A percentile compares a stretch with the other conserved stretches of the same genome.
Conservation (phyloP, 2,329 filamentous ascomycete genomes). For the Stromatinia cepivora region DNA sequence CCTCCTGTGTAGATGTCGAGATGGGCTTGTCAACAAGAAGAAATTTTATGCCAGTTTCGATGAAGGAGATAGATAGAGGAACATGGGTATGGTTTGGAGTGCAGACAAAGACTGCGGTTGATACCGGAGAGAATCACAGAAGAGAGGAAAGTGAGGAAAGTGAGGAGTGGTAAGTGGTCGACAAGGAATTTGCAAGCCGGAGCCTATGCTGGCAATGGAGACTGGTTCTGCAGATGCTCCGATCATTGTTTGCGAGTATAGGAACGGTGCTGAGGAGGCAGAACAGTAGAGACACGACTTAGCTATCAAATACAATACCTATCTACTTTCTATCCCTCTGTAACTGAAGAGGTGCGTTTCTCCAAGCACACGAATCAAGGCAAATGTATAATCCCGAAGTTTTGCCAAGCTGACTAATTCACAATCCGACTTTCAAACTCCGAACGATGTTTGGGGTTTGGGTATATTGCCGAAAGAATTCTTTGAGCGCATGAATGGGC, state of each 20-base stretch:
- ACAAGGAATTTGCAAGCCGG: constrained; percentile 38
- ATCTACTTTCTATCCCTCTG: not conserved
- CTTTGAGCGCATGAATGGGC: not conserved
- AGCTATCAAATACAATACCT: not conserved
- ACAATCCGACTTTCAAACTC: not conserved
- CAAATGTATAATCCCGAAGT: too few relatives aligned
- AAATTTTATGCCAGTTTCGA: constrained; percentile 49
- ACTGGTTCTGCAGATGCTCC: not conserved
- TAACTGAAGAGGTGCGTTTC: not conserved
- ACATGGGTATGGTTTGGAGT: not conserved
- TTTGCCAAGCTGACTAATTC: not conserved
- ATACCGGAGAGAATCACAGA: constrained; percentile 44
- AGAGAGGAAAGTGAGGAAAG: not conserved
- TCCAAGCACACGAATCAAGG: not conserved
- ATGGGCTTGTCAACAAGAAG: constrained; percentile 60
- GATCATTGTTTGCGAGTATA: not conserved
- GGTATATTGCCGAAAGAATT: not conserved
- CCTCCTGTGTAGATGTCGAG: constrained; percentile 46
- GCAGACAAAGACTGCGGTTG: constrained; percentile 51
- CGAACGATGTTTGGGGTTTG: not conserved
- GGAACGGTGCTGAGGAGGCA: not conserved
- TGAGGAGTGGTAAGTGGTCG: not conserved
- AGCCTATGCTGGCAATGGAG: constrained; percentile 49
- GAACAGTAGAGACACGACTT: not conserved
- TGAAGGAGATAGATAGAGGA: constrained; percentile 50